Evolutionary conservation across 164 flowering plant genomes (phyloP), one percentile per base, ranked within the genome.

Genomic region (Euptelea pleiosperma): DNA sequence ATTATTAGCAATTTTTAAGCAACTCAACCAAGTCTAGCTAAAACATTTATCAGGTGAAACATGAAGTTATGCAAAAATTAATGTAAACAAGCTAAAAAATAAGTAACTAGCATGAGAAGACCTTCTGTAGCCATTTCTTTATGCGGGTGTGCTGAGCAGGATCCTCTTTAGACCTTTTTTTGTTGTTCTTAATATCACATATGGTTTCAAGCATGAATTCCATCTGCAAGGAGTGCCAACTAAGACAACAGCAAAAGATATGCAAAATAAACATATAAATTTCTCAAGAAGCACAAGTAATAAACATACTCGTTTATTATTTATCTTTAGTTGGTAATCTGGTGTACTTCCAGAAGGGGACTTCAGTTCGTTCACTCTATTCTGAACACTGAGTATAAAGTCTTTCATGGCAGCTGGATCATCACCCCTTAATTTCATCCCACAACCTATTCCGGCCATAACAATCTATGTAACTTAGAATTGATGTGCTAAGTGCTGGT

Each of bases 71-170:
- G 41, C 46, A n/a, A 0, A 15, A 43, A 57, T 2, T 15, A 44
- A 22, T 15, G 8, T 26, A 37, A 39, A 36, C 15, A 10, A 25
- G 9, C 39, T 25, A 8, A 24, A 26, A 28, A 25, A n/a, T 37
- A n/a, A n/a, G 19, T 31, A 62, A 31, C 6, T 9, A 39, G 25
- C 22, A 52, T 2, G 6, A 46, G 47, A 44, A 26, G 6, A 94
- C 99, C 96, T 94, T 85, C 64, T 85, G 95, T 33, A 94, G 79
- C 97, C 99, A 94, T 74, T 87, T 94, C 73, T 87, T 94, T 49
- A 91, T 76, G 57, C 87, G 66, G 2, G 87, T 75, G 58, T 85
- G 90, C 34, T 76, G 93, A 34, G 68, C 65, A 50, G 85, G 52
- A 58, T 91, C 98, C 57, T 83, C 96, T 62, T 80, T 91, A 16